Evolutionary conservation across 805 yeast genomes (phyloP), one percentile per base, ranked within the genome.

Genomic region (Candida easanensis): DNA sequence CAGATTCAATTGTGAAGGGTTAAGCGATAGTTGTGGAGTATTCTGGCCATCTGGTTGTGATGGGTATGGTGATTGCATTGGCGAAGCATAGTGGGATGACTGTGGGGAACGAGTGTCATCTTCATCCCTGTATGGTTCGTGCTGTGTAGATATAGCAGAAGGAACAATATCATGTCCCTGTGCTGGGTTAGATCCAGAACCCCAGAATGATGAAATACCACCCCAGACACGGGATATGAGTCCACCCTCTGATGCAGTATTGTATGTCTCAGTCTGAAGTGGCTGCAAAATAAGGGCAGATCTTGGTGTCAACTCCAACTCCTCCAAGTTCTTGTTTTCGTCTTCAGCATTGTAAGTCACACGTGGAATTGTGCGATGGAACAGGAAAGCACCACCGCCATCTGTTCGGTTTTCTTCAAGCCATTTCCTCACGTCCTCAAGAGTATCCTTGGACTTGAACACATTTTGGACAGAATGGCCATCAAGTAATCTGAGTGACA

Each of bases 211-310:
- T 2, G 65, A 51, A 5, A 71, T 33, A 1, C 67, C 66, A 22
- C 54, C 58, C 34, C 60, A 58, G 3, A 68, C 47, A 44, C 60
- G 61, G 4, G 63, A 61, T 9, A 68, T 31, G 7, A 66, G 44
- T 0, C 72, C 63, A 5, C 41, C 44, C 8, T 46, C 23, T 2
- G 44, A 27, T 4, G 48, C 18, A 45, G 56, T 18, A 41, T 58
- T 21, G 50, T 61, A 54, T 38, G 69, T 62, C 45, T 56, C 41
- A 21, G 59, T 58, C 19, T 57, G 56, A 23, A 71, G 66, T 0
- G 93, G 90, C 56, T 85, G 84, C 50, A 89, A 66, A 19, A 87
- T 80, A 37, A 89, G 62, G 0, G 84, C 87, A 10, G 95, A 82
- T 44, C 95, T 70, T 2, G 91, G 90, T 14, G 77, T 71, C 39